phyloP scores from a whole-genome alignment of 257 asterid genomes.

The Scutellaria baicalensis region DNA sequence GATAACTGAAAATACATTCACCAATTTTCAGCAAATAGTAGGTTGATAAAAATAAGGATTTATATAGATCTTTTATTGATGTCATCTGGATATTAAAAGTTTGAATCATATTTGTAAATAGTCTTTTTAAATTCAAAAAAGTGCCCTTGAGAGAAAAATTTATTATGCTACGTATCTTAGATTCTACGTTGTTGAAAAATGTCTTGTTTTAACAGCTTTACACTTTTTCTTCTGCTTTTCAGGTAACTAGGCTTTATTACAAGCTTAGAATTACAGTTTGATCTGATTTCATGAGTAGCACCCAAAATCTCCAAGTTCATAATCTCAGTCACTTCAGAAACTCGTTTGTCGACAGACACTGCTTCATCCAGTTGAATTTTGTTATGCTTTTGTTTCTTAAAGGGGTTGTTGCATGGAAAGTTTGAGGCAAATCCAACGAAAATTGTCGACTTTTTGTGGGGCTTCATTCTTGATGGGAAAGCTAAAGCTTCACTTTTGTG shows the following conservation, averaged over 20 bases:
- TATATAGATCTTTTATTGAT: too few relatives aligned
- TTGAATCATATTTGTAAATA: background rate
- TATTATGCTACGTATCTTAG: slow-evolving; percentile 37
- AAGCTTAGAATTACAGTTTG: slow-evolving; percentile 37
- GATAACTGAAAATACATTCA: background rate
- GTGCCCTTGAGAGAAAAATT: slow-evolving; percentile 58
- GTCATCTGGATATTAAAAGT: too few relatives aligned
- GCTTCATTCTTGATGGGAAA: slow-evolving; percentile 20
- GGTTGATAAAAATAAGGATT: background rate
- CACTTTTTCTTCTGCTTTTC: slow-evolving; percentile 11
- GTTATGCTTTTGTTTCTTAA: slow-evolving; percentile 39
- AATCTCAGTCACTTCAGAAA: slow-evolving; percentile 36
- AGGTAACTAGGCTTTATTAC: background rate
- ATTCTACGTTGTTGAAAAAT: slow-evolving; percentile 8
- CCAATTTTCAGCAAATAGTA: background rate
- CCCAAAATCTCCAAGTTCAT: slow-evolving; percentile 20
- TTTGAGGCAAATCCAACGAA: slow-evolving; percentile 3
- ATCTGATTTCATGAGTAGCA: slow-evolving; percentile 36
- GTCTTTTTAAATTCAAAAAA: background rate
- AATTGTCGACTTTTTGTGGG: slow-evolving; percentile 1
- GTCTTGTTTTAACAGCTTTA: slow-evolving; percentile 25
- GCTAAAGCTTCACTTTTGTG: slow-evolving; percentile 21
- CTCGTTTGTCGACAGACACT: slow-evolving; percentile 24
- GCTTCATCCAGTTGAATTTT: slow-evolving; percentile 23
- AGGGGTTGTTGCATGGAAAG: slow-evolving; percentile 53